Percentiles rank a stretch among this genome's conserved stretches.
phyloP scores from a whole-genome alignment of 371 early-diverging fungal genomes.

The Mucor sp. region DNA sequence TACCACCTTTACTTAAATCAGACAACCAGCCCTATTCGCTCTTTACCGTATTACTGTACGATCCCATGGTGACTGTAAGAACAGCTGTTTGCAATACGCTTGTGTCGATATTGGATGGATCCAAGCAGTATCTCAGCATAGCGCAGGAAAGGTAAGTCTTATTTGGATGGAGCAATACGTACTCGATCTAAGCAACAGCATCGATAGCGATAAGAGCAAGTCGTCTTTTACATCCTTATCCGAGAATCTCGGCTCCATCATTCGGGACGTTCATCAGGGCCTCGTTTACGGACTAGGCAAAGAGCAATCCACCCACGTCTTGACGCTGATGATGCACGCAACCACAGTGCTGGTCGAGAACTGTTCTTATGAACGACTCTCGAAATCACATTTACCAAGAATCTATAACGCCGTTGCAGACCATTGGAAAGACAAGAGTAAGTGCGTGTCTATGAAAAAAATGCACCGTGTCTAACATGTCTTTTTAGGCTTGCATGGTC shows the following conservation, averaged over 20 bases:
- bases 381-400: slow-evolving; percentile 34
- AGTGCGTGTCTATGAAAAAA: neutral
- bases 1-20: slow-evolving; percentile 28
- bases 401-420: slow-evolving; percentile 27
- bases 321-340: slow-evolving; percentile 36
- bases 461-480: neutral
- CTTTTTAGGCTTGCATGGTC: slow-evolving; percentile 19
- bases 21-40: slow-evolving; percentile 49
- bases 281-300: slow-evolving; percentile 36
- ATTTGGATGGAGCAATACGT: neutral
- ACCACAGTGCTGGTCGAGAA: slow-evolving; percentile 39
- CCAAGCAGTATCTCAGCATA: slow-evolving; percentile 61
- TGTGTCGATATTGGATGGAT: slow-evolving; percentile 59
- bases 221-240: slow-evolving; percentile 54
- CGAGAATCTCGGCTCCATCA: slow-evolving; percentile 41
- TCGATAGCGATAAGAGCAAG: slow-evolving; percentile 22
- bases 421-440: slow-evolving; percentile 36
- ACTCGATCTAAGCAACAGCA: neutral
- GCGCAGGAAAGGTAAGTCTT: slow-evolving; percentile 56
- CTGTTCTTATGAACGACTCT: slow-evolving; percentile 51
- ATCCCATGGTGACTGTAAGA: slow-evolving; percentile 50
- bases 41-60: slow-evolving; percentile 48
- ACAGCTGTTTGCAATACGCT: slow-evolving; percentile 57
- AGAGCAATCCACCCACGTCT: slow-evolving; percentile 36
- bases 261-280: slow-evolving; percentile 48